Evolutionary conservation across 768 basidiomycete genomes (phyloP), one percentile per base, ranked within the genome.

Genomic region (Cyclocybe aegerita): DNA sequence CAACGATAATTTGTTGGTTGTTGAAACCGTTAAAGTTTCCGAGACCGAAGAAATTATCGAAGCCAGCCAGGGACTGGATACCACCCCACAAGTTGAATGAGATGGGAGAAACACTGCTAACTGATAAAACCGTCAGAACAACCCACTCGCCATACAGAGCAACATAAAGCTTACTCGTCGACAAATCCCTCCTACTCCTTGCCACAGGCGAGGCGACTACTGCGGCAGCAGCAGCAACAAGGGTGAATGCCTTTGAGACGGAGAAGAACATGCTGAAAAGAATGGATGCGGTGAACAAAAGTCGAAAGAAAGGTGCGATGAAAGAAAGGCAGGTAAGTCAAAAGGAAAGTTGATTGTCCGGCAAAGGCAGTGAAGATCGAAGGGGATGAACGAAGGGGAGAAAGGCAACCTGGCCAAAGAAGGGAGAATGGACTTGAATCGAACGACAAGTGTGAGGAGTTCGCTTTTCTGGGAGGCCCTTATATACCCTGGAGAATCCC

Each of bases 51-150:
- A 73, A 73, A 56, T 68, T 61, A 48, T 72, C 70, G 50, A 73
- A 73, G 46, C 60, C 54, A 41, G 53, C 42, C 14, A 71, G 53
- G 30, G 69, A 67, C 14, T 57, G 50, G 42, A 63, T 49, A 8
- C 71, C 71, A 49, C 61, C 63, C 65, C 69, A 73, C 57, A 66
- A 53, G 61, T 71, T 63, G 61, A 73, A 70, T 23, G 69, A 69
- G 36, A 51, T 46, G 11, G 23, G 17, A 43, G 36, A 37, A 11
- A 37, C 36, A 15, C 36, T 37, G 15, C 36, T 37, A 37, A 37
- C 36, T 37, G 7, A 32, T 31, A 23, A 39, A 14, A 23, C n/a
- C 9, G 38, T 49, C 31, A 33, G 30, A n/a, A 40, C n/a, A 14
- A 43, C 36, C 36, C 29, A 9, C 7, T 15, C 35, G 10, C 43